A percentile compares a stretch with the other conserved stretches of the same genome.
Evolutionary conservation across 768 basidiomycete species (phyloP).

Genomic region (Suillus sp.): DNA sequence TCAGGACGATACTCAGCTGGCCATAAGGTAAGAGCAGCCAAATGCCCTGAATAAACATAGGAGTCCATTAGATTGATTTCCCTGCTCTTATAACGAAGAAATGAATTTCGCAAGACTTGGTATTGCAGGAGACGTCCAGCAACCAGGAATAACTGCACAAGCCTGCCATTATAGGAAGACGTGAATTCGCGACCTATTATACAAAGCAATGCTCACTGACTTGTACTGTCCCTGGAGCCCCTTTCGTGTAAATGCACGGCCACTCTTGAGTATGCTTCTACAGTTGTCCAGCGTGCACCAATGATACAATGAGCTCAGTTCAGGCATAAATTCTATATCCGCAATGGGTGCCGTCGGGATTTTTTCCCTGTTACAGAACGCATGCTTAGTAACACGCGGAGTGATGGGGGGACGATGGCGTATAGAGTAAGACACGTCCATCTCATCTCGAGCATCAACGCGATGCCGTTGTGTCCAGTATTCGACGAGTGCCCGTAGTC

Average conservation of each 20-base stretch:
- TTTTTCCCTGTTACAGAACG: constrained; percentile 38
- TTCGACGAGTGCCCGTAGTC: constrained; percentile 63
- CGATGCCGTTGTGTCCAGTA: constrained; percentile 85
- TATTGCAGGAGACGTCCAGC: constrained; percentile 76
- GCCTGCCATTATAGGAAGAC: constrained; percentile 38
- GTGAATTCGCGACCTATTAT: neutral
- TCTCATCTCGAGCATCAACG: constrained; percentile 76
- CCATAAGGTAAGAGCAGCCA: constrained; percentile 68
- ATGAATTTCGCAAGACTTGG: constrained; percentile 57
- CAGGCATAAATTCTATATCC: constrained; percentile 54
- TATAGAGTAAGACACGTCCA: constrained; percentile 65
- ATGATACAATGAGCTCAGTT: constrained; percentile 71
- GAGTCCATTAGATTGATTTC: constrained; percentile 68
- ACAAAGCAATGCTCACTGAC: constrained; percentile 44
- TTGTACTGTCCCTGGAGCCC: constrained; percentile 77
- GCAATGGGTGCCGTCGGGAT: constrained; percentile 52
- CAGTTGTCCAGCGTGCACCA: constrained; percentile 89
- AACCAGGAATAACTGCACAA: constrained; percentile 73
- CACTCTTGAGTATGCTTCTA: constrained; percentile 69
- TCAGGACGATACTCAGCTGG: constrained; percentile 64
- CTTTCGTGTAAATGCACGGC: constrained; percentile 70
- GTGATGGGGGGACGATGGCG: constrained; percentile 60
- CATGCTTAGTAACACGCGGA: constrained; percentile 44
- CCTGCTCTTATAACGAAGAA: constrained; percentile 57
- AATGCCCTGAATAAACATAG: constrained; percentile 86